phyloP scores from a whole-genome alignment of 176 grass and related monocot species.

The Oryza coarctata region DNA sequence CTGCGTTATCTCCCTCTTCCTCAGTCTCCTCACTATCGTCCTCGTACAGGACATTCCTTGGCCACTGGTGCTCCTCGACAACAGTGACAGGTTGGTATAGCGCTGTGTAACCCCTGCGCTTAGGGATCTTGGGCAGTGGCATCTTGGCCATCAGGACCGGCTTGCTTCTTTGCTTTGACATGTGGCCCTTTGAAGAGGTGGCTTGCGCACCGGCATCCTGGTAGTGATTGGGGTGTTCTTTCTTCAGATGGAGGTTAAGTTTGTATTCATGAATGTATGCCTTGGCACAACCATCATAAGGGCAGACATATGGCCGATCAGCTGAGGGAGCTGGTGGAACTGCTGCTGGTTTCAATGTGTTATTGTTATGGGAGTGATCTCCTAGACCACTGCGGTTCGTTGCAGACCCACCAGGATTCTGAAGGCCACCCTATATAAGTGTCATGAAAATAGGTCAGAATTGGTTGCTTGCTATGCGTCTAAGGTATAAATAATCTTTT shows the following conservation, averaged over 20 bases:
- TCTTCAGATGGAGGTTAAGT: conserved; percentile 90
- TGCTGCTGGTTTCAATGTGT: conserved; percentile 39
- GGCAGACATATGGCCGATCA: conserved; percentile 83
- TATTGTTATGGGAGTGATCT: conserved; percentile 48
- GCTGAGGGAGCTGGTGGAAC: conserved; percentile 54
- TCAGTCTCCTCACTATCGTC: conserved; percentile 79
- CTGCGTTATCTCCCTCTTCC: conserved; percentile 51
- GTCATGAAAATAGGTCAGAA: neutral
- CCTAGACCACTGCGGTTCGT: conserved; percentile 38
- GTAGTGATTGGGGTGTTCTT: conserved; percentile 76
- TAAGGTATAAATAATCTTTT: too few species aligned
- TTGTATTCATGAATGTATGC: conserved; percentile 99
- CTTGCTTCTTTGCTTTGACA: conserved; percentile 51
- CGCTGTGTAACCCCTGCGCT: conserved; percentile 23
- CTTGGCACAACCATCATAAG: conserved; percentile 75
- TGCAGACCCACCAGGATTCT: conserved; percentile 41
- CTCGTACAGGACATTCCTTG: conserved; percentile 35
- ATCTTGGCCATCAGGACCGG: conserved; percentile 18
- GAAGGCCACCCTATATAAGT: conserved; percentile 17
- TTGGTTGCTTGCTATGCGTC: neutral
- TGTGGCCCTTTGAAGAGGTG: conserved; percentile 23
- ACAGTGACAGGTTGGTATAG: conserved; percentile 2
- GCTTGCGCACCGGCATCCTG: conserved; percentile 54
- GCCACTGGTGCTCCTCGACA: conserved; percentile 46
- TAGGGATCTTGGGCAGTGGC: conserved; percentile 43